Evolutionary conservation across 2,329 filamentous ascomycete species (phyloP).

Genomic region (Colletotrichum sansevieriae): DNA sequence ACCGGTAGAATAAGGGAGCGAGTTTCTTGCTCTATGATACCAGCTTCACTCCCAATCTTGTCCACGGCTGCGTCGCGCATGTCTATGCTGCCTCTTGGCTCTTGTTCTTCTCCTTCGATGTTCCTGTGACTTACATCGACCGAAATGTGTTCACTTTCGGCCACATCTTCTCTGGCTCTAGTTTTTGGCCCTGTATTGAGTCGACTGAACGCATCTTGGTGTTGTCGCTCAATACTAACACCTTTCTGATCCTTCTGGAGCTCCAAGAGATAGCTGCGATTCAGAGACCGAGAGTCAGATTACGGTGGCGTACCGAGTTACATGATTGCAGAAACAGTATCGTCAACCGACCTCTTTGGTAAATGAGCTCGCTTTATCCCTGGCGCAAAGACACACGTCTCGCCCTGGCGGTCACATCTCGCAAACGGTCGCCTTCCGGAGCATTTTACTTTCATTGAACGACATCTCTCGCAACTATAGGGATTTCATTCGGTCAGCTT

Average conservation of each 20-base stretch:
- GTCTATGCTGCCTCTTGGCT: too few relatives aligned
- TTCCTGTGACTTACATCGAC: too few relatives aligned
- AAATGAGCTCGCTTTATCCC: conserved; percentile 3
- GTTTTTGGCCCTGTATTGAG: too few relatives aligned
- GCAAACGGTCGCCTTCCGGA: neutral
- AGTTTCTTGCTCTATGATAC: too few relatives aligned
- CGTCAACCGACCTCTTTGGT: neutral
- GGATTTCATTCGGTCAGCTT: neutral
- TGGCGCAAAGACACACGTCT: conserved; percentile 3
- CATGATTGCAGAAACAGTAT: neutral
- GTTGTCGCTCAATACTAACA: neutral
- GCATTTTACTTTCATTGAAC: conserved; percentile 10
- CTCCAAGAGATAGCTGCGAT: neutral
- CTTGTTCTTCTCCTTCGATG: too few relatives aligned
- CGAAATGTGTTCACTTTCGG: too few relatives aligned
- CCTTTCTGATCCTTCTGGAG: neutral
- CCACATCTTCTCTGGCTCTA: neutral
- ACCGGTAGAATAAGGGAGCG: too few relatives aligned
- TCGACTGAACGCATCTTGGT: too few relatives aligned
- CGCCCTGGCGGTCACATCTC: neutral
- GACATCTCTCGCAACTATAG: neutral
- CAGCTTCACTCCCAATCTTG: too few relatives aligned
- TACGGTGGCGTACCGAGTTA: neutral
- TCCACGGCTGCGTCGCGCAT: too few relatives aligned
- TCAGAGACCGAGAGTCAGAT: neutral